phyloP scores from a whole-genome alignment of 2,329 filamentous ascomycete species.

The Ascochyta rabiei region DNA sequence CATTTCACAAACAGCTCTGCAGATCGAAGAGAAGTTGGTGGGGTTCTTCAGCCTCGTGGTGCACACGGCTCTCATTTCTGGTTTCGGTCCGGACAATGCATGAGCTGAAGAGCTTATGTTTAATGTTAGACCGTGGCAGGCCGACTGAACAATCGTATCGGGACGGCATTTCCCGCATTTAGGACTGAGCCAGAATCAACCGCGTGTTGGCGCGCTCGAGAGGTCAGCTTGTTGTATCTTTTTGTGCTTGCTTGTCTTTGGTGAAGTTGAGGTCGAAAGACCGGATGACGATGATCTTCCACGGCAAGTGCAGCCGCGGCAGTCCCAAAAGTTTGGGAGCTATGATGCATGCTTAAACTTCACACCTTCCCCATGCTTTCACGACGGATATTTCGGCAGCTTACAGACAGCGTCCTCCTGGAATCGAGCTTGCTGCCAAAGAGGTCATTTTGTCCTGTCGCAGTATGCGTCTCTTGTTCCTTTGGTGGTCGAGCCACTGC shows the following conservation, averaged over 20 bases:
- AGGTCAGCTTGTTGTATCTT: neutral
- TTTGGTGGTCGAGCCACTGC: slow-evolving; percentile 8
- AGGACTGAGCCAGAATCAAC: too few relatives aligned
- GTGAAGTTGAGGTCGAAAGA: neutral
- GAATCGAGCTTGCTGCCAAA: slow-evolving; percentile 14
- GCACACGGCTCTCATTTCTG: neutral
- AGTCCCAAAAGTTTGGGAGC: slow-evolving; percentile 21
- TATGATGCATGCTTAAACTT: slow-evolving; percentile 18
- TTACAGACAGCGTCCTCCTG: slow-evolving; percentile 43
- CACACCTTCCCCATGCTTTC: slow-evolving; percentile 43
- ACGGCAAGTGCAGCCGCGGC: slow-evolving; percentile 11
- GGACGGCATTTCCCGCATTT: neutral
- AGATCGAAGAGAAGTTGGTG: neutral
- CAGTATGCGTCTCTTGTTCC: slow-evolving; percentile 21
- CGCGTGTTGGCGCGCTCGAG: neutral
- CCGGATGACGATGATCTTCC: neutral
- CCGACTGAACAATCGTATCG: neutral
- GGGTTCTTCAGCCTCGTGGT: neutral
- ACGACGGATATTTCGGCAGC: slow-evolving; percentile 43
- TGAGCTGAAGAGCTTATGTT: slow-evolving; percentile 5
- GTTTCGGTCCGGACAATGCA: slow-evolving; percentile 6
- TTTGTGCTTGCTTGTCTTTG: neutral
- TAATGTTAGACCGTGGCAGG: neutral
- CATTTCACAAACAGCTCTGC: too few relatives aligned
- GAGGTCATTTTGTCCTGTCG: slow-evolving; percentile 18